A percentile compares a stretch with the other conserved stretches of the same genome.
Conservation (phyloP, 306 rosid genomes). For the Trifolium subterraneum region DNA sequence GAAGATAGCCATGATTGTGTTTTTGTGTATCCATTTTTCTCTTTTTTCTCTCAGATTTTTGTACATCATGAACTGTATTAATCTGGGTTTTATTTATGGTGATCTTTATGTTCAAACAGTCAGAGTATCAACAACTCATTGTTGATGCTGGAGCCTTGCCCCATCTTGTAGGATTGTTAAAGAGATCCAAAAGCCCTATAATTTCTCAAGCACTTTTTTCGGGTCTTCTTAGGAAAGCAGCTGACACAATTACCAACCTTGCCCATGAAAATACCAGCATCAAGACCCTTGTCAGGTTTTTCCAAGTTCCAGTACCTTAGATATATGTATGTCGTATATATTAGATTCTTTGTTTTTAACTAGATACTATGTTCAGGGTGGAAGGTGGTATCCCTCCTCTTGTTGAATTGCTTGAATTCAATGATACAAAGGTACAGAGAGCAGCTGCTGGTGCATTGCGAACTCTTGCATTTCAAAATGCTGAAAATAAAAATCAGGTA, state of each 20-base stretch:
- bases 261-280: conserved; percentile 64
- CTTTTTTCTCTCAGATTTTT: background rate
- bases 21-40: background rate
- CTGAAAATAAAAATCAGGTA: conserved; percentile 69
- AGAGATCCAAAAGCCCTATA: conserved; percentile 35
- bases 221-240: conserved; percentile 61
- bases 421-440: conserved; percentile 61
- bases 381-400: conserved; percentile 82
- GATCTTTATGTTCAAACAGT: conserved; percentile 49
- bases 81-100: conserved; percentile 15
- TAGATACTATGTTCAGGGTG: conserved; percentile 45
- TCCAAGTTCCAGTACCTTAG: background rate
- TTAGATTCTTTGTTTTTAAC: background rate
- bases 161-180: conserved; percentile 57
- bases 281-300: conserved; percentile 64
- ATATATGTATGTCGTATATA: background rate
- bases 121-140: conserved; percentile 59
- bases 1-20: background rate
- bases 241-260: conserved; percentile 63
- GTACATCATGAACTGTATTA: conserved; percentile 10
- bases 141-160: conserved; percentile 71
- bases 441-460: conserved; percentile 75
- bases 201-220: conserved; percentile 40
- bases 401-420: conserved; percentile 65
- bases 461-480: conserved; percentile 68